phyloP scores from a whole-genome alignment of 164 flowering plant species.

The Magnolia officinalis region DNA sequence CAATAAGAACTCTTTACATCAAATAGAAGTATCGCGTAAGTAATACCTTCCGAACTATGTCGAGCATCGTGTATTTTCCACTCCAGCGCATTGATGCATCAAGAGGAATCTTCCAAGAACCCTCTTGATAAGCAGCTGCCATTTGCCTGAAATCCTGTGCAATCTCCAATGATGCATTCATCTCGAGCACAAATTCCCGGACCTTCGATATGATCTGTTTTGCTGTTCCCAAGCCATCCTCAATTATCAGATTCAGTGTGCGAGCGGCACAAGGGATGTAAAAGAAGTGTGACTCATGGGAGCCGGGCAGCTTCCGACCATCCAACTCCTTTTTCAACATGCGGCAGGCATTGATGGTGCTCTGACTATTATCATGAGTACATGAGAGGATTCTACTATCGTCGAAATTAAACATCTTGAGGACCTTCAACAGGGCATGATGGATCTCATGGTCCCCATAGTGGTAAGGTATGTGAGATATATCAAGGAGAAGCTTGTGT shows the following conservation, averaged over 20 bases:
- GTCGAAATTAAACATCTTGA: conserved; percentile 67
- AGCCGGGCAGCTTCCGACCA: conserved; percentile 46
- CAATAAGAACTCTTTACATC: not conserved
- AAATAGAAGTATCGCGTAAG: not conserved
- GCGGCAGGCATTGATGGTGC: conserved; percentile 67
- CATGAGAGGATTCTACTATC: conserved; percentile 59
- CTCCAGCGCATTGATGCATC: conserved; percentile 86
- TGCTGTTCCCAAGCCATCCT: conserved; percentile 71
- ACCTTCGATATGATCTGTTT: conserved; percentile 59
- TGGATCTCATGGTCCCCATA: conserved; percentile 55
- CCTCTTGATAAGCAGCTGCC: conserved; percentile 67
- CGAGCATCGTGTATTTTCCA: conserved; percentile 88
- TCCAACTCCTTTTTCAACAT: conserved; percentile 70
- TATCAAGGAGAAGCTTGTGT: conserved; percentile 77
- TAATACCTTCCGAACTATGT: conserved; percentile 74
- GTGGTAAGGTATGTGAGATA: conserved; percentile 60
- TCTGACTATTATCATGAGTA: conserved; percentile 80
- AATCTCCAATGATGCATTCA: conserved; percentile 64
- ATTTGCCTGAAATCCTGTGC: conserved; percentile 61
- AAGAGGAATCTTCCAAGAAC: conserved; percentile 80
- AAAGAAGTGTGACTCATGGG: conserved; percentile 62
- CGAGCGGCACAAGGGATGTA: conserved; percentile 92
- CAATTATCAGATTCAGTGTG: conserved; percentile 67
- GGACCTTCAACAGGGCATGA: conserved; percentile 52
- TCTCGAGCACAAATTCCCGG: conserved; percentile 72